Percentiles rank a stretch among this genome's conserved stretches.
These are phyloP conservation scores for Botryobasidium botryosum DNA, from an alignment of 768 basidiomycete species.

Conservation along the genomic window DNA sequence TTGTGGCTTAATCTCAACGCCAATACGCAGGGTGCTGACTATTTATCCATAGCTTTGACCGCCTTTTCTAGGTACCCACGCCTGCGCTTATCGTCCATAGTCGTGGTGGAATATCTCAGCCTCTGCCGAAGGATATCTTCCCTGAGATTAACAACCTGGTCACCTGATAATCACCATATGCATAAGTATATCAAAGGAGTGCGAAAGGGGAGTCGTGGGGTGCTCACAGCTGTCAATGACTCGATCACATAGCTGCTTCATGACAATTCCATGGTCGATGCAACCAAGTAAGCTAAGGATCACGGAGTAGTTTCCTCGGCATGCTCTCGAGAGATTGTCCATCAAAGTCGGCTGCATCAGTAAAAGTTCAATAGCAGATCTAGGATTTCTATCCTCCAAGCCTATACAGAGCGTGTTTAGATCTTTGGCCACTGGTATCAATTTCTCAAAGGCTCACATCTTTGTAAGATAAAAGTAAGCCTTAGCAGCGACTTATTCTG, in stretches of 20 bases:
- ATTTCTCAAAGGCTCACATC: conserved; percentile 31
- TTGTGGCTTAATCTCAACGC: background rate
- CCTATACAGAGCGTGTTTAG: background rate
- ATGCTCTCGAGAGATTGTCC: conserved; percentile 76
- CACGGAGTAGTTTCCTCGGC: conserved; percentile 82
- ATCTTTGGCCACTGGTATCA: background rate
- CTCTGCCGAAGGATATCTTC: conserved; percentile 77
- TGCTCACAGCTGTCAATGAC: conserved; percentile 61
- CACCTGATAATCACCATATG: conserved; percentile 33
- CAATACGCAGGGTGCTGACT: conserved; percentile 31
- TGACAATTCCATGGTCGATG: conserved; percentile 65
- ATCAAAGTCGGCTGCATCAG: conserved; percentile 63
- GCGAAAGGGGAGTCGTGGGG: conserved; percentile 14
- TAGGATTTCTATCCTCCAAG: conserved; percentile 46
- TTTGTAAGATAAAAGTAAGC: conserved; percentile 69
- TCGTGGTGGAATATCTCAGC: conserved; percentile 70
- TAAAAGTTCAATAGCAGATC: conserved; percentile 69
- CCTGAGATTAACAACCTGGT: conserved; percentile 80
- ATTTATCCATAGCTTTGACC: conserved; percentile 69
- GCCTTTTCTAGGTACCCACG: conserved; percentile 47
- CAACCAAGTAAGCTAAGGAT: conserved; percentile 88
- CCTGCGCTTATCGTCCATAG: conserved; percentile 35
- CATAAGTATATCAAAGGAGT: background rate
- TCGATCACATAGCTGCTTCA: conserved; percentile 82
- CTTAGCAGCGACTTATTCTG: conserved; percentile 53